Evolutionary conservation across 2,329 filamentous ascomycete genomes (phyloP).

Genomic region (Phyllosticta citriasiana): DNA sequence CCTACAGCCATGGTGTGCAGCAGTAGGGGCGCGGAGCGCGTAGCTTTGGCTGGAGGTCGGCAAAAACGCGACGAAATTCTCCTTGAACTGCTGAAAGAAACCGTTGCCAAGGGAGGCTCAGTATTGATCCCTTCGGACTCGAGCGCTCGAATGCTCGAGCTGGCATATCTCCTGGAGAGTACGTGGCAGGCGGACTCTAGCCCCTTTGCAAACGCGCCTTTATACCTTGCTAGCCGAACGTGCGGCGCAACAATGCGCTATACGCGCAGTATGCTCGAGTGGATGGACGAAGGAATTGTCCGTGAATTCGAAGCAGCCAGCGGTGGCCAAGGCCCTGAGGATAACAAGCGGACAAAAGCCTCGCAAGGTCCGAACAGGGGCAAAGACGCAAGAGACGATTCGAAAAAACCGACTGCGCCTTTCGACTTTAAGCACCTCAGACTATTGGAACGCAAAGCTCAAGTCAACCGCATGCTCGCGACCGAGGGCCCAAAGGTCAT

Average conservation of each 20-base stretch:
- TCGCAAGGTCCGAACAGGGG: constrained; percentile 28
- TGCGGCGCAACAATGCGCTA: constrained; percentile 83
- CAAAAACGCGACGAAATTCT: constrained; percentile 79
- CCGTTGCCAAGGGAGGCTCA: constrained; percentile 73
- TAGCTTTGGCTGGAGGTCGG: constrained; percentile 60
- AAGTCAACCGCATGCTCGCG: constrained; percentile 61
- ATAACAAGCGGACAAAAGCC: constrained; percentile 23
- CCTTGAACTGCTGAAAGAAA: constrained; percentile 69
- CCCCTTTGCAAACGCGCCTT: constrained; percentile 34
- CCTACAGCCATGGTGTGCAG: constrained; percentile 92
- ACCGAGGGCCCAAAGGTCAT: constrained; percentile 58
- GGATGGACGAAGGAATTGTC: constrained; percentile 96
- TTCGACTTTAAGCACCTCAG: constrained; percentile 86
- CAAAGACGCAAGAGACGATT: constrained; percentile 28
- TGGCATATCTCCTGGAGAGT: constrained; percentile 86
- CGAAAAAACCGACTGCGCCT: constrained; percentile 52
- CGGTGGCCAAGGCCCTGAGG: constrained; percentile 21
- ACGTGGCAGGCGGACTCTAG: constrained; percentile 55
- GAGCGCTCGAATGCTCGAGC: constrained; percentile 83
- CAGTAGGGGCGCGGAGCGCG: constrained; percentile 65
- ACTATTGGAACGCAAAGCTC: constrained; percentile 70
- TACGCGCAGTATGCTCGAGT: constrained; percentile 91
- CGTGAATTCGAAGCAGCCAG: constrained; percentile 73
- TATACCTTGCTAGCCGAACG: constrained; percentile 80
- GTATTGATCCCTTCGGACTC: constrained; percentile 92